Evolutionary conservation across 176 grass and related monocot species (phyloP).

Genomic region (Cymbopogon citratus): DNA sequence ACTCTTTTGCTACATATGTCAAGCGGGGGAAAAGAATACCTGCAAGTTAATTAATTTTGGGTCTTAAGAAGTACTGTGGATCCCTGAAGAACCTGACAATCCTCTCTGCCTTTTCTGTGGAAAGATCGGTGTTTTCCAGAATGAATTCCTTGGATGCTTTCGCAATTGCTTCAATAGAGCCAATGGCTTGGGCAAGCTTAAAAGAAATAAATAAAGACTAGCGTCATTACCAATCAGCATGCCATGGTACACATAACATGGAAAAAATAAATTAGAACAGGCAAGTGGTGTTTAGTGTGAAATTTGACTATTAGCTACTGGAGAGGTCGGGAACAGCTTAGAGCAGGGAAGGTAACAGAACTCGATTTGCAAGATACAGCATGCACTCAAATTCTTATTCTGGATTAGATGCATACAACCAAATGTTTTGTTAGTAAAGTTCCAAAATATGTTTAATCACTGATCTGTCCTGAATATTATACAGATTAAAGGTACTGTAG

Average conservation of each 20-base stretch:
- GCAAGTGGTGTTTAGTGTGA: too few species aligned
- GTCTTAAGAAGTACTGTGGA: too few species aligned
- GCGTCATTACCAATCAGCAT: slow-evolving; percentile 7
- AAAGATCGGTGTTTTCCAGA: slow-evolving; percentile 88
- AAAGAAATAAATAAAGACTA: neutral
- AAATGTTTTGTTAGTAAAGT: neutral
- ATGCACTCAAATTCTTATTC: neutral
- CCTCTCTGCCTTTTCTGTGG: slow-evolving; percentile 65
- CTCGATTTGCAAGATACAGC: neutral
- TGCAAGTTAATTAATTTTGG: too few species aligned
- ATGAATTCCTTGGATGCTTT: slow-evolving; percentile 63
- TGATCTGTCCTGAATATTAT: neutral
- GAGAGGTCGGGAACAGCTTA: neutral
- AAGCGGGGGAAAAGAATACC: too few species aligned
- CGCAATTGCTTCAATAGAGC: slow-evolving; percentile 77
- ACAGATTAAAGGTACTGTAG: neutral
- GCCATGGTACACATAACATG: neutral
- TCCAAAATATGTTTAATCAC: neutral
- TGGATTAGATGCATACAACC: neutral
- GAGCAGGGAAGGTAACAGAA: neutral
- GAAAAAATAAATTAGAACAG: neutral
- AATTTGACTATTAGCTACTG: too few species aligned
- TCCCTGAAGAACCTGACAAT: too few species aligned
- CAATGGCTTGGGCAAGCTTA: slow-evolving; percentile 78
- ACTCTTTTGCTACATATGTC: too few species aligned